These are phyloP conservation scores for Talaromyces sp. DNA, from an alignment of 2,329 filamentous ascomycete species.

Conservation along the genomic window DNA sequence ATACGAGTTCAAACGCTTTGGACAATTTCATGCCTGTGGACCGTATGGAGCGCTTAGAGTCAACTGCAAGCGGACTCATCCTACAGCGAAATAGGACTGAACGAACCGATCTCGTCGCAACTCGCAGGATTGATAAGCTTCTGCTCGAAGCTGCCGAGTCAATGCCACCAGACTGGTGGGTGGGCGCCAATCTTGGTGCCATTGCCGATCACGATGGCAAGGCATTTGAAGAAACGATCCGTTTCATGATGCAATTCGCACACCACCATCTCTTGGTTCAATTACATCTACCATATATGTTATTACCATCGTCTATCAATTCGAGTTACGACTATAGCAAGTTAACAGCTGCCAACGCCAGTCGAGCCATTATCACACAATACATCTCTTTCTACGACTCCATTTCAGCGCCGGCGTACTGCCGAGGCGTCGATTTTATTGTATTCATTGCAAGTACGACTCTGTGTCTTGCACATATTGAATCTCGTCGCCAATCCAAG, in stretches of 20 bases:
- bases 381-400: slow-evolving; percentile 48
- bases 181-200: background rate
- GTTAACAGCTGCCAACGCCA: slow-evolving; percentile 49
- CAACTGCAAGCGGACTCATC: slow-evolving; percentile 44
- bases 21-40: slow-evolving; percentile 34
- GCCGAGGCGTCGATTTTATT: slow-evolving; percentile 28
- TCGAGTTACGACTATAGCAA: slow-evolving; percentile 50
- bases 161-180: slow-evolving; percentile 12
- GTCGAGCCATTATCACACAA: slow-evolving; percentile 50
- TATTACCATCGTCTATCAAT: slow-evolving; percentile 24
- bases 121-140: background rate
- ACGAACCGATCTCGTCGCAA: background rate
- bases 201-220: background rate
- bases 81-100: slow-evolving; percentile 45
- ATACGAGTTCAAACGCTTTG: slow-evolving; percentile 48
- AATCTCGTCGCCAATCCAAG: slow-evolving; percentile 19
- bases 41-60: slow-evolving; percentile 47
- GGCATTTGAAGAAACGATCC: background rate
- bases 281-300: slow-evolving; percentile 12
- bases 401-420: slow-evolving; percentile 23
- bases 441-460: slow-evolving; percentile 27
- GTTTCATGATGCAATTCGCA: slow-evolving; percentile 11
- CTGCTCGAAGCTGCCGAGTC: background rate
- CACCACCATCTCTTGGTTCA: slow-evolving; percentile 12
- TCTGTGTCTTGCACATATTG: slow-evolving; percentile 27